A percentile compares a stretch with the other conserved stretches of the same genome.
phyloP scores from a whole-genome alignment of 2,329 filamentous ascomycete genomes.

The Xylogone sp. region DNA sequence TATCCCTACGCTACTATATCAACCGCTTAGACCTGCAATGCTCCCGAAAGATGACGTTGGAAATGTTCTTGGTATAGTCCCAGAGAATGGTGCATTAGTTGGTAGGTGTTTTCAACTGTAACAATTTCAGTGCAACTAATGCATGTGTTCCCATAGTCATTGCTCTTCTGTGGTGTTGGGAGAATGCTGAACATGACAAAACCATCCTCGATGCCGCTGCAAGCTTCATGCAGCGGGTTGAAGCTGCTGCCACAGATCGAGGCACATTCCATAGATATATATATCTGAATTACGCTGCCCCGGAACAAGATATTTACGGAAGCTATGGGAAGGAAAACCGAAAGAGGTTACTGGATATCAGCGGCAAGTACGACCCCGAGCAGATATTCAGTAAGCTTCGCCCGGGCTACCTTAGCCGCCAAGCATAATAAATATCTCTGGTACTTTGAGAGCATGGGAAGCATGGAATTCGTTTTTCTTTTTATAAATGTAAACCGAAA shows the following conservation, averaged over 20 bases:
- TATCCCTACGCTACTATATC: not conserved
- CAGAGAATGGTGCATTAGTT: slow-evolving; percentile 3
- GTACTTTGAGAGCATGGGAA: not conserved
- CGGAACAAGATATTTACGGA: slow-evolving; percentile 35
- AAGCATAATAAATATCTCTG: not conserved
- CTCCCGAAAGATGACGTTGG: not conserved
- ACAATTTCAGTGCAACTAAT: not conserved
- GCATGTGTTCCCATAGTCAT: not conserved
- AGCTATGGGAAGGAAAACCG: slow-evolving; percentile 39
- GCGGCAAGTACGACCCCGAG: slow-evolving; percentile 32
- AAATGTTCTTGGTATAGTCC: slow-evolving; percentile 6
- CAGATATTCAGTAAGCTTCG: slow-evolving; percentile 31
- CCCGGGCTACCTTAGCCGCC: slow-evolving; percentile 11
- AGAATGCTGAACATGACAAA: not conserved
- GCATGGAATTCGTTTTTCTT: not conserved
- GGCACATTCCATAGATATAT: slow-evolving; percentile 6
- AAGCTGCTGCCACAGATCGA: not conserved
- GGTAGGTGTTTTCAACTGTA: not conserved
- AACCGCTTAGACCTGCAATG: not conserved
- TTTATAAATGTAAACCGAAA: not conserved
- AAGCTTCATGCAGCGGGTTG: not conserved
- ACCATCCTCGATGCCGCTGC: not conserved
- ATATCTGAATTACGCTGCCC: slow-evolving; percentile 44
- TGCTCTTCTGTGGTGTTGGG: not conserved
- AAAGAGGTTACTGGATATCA: slow-evolving; percentile 26